Percentiles rank a stretch among this genome's conserved stretches.
Conservation (phyloP, 2,329 filamentous ascomycete genomes). For the Aureobasidium sp. region DNA sequence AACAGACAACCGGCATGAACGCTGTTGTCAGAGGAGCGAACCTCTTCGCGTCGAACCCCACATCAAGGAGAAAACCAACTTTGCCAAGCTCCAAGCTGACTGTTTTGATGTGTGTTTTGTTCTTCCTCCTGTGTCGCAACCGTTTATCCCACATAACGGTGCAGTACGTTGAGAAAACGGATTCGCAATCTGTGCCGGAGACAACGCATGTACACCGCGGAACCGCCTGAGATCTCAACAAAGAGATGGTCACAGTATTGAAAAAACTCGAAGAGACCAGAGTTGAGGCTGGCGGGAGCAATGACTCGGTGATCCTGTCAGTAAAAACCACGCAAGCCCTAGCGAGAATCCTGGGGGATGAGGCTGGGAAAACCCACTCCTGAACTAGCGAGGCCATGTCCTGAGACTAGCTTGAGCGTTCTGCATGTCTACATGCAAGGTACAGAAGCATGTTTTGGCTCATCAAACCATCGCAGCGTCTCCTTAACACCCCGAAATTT, state of each 20-base stretch:
- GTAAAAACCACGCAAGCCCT: conserved; percentile 1
- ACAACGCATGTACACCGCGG: background rate
- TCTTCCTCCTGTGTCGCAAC: background rate
- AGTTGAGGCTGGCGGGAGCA: background rate
- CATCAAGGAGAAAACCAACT: background rate
- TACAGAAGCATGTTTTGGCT: background rate
- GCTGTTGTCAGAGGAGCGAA: background rate
- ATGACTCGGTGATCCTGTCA: background rate
- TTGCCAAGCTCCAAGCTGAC: background rate
- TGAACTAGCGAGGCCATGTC: conserved; percentile 3
- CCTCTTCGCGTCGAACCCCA: background rate
- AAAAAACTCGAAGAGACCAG: background rate
- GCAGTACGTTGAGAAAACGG: background rate
- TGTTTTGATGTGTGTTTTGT: background rate
- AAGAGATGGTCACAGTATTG: background rate
- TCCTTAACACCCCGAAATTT: background rate
- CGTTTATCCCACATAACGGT: background rate
- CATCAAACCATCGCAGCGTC: background rate
- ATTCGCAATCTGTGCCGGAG: background rate
- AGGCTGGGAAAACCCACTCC: conserved; percentile 5
- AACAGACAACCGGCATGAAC: background rate
- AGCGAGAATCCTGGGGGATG: background rate
- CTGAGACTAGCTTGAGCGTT: background rate
- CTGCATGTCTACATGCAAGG: background rate
- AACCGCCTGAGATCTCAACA: background rate